Evolutionary conservation across 345 rosid species (phyloP).

Genomic region (Hibiscus trionum): DNA sequence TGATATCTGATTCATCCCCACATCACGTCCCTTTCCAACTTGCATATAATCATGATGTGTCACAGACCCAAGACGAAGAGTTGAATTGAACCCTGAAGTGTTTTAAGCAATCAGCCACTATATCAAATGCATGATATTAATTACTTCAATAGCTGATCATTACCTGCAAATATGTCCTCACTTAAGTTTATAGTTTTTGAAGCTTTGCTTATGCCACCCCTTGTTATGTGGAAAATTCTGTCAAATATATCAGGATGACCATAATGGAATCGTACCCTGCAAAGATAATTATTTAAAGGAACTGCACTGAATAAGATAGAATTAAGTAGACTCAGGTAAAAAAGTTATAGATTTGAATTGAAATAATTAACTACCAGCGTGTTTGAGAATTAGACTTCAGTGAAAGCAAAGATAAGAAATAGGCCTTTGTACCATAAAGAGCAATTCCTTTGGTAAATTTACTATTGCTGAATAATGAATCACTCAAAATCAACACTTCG

Average conservation of each 20-base stretch:
- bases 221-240: slow-evolving; percentile 78
- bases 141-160: neutral
- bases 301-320: neutral
- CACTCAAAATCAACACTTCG: neutral
- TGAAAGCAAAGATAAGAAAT: neutral
- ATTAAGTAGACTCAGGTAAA: neutral
- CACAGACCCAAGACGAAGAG: slow-evolving; percentile 74
- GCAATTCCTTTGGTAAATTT: neutral
- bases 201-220: slow-evolving; percentile 94
- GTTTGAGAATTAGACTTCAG: neutral
- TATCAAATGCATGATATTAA: neutral
- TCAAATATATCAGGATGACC: slow-evolving; percentile 97
- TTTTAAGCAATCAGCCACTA: neutral
- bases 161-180: slow-evolving; percentile 83
- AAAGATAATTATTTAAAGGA: slow-evolving; percentile 13
- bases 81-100: slow-evolving; percentile 71
- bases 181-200: slow-evolving; percentile 80
- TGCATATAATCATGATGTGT: slow-evolving; percentile 94
- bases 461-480: neutral
- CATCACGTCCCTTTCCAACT: slow-evolving; percentile 94
- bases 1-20: slow-evolving; percentile 84
- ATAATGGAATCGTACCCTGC: slow-evolving; percentile 68
- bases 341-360: neutral
- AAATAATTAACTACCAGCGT: neutral
- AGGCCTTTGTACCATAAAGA: neutral